Evolutionary conservation across 768 basidiomycete genomes (phyloP).

Genomic region (Gloeostereum incarnatum): DNA sequence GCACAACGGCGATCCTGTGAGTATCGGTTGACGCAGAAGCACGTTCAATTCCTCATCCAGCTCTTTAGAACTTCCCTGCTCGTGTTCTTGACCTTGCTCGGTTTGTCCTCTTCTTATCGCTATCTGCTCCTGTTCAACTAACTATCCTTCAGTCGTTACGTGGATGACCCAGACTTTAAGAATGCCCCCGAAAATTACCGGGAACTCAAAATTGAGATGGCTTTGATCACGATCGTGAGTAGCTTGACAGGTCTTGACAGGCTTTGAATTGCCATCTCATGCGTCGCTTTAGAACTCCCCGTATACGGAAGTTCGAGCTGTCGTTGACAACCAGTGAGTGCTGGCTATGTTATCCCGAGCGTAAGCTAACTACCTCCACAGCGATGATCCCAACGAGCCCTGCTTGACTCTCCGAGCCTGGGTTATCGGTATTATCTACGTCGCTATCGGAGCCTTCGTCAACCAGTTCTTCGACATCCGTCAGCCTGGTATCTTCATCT

Average conservation of each 20-base stretch:
- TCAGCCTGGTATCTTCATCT: conserved; percentile 12
- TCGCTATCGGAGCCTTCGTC: conserved; percentile 15
- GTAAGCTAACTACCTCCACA: too few relatives aligned
- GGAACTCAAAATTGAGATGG: conserved; percentile 18
- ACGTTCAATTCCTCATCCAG: too few relatives aligned
- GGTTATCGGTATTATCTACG: conserved; percentile 20
- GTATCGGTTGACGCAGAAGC: too few relatives aligned
- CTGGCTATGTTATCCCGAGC: too few relatives aligned
- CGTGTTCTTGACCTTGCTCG: not conserved
- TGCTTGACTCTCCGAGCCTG: conserved; percentile 43
- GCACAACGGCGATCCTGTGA: too few relatives aligned
- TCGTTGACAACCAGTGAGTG: conserved; percentile 45
- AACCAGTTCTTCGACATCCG: conserved; percentile 22
- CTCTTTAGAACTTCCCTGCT: not conserved
- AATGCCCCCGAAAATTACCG: conserved; percentile 6
- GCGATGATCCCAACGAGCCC: conserved; percentile 42
- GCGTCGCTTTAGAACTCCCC: conserved; percentile 30
- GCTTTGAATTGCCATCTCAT: too few relatives aligned
- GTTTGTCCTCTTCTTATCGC: not conserved
- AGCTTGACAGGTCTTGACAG: too few relatives aligned
- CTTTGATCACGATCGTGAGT: conserved; percentile 14
- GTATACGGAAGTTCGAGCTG: conserved; percentile 54
- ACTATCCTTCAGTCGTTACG: not conserved
- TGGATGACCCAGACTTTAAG: not conserved
- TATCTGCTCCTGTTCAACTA: not conserved